phyloP scores from a whole-genome alignment of 2,329 filamentous ascomycete genomes.

The Aureobasidium sp. region DNA sequence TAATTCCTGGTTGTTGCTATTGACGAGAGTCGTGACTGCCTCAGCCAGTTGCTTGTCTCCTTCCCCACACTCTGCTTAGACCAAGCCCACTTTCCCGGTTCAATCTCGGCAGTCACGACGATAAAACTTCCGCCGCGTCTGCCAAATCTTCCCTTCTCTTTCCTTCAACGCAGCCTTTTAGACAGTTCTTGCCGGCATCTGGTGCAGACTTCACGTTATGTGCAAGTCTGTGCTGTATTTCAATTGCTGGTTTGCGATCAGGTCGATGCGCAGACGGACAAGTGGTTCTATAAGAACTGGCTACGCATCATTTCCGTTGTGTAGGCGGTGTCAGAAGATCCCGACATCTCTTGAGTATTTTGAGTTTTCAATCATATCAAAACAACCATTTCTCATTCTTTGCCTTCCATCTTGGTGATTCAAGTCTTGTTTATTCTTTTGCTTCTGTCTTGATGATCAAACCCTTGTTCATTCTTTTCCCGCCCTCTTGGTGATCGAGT shows the following conservation, averaged over 20 bases:
- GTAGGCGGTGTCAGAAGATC: constrained; percentile 78
- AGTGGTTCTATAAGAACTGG: constrained; percentile 62
- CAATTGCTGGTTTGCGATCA: constrained; percentile 58
- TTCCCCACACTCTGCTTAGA: not conserved
- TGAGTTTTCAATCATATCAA: not conserved
- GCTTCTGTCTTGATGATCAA: too few relatives aligned
- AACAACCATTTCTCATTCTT: not conserved
- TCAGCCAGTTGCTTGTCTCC: not conserved
- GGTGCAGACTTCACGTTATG: constrained; percentile 58
- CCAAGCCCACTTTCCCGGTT: not conserved
- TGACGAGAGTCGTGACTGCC: not conserved
- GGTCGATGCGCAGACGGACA: constrained; percentile 49
- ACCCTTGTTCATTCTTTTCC: not conserved
- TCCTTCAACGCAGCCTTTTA: constrained; percentile 56
- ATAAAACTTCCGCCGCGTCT: constrained; percentile 2
- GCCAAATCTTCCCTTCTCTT: constrained; percentile 25
- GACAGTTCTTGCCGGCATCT: constrained; percentile 74
- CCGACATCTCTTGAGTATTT: constrained; percentile 43
- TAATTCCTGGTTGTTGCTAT: constrained; percentile 5
- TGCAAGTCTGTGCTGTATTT: constrained; percentile 41
- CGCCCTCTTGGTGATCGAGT: not conserved
- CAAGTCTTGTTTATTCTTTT: too few relatives aligned
- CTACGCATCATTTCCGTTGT: constrained; percentile 57
- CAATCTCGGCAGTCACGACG: not conserved
- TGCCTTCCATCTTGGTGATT: too few relatives aligned